A percentile compares a stretch with the other conserved stretches of the same genome.
These are phyloP conservation scores for Hypoxylon lienhwacheense DNA, from an alignment of 495 filamentous ascomycete genomes.

Conservation along the genomic window DNA sequence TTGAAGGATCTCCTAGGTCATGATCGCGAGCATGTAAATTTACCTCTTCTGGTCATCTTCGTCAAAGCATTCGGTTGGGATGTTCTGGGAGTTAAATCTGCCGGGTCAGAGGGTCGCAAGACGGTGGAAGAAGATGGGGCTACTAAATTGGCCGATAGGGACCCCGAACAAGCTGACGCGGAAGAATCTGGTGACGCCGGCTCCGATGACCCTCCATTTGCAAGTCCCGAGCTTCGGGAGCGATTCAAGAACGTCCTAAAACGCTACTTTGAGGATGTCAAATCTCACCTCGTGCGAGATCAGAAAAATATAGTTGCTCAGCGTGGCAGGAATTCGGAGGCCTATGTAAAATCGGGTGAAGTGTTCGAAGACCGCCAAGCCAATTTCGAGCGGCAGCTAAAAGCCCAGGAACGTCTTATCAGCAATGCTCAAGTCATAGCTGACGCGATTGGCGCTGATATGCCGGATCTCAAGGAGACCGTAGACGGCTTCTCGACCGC, in stretches of 20 bases:
- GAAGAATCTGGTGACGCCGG: slow-evolving; percentile 42
- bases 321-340: slow-evolving; percentile 91
- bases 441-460: slow-evolving; percentile 85
- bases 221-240: slow-evolving; percentile 73
- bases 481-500: slow-evolving; percentile 64
- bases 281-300: slow-evolving; percentile 81
- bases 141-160: slow-evolving; percentile 54
- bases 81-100: slow-evolving; percentile 74
- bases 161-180: slow-evolving; percentile 48
- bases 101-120: slow-evolving; percentile 73
- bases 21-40: slow-evolving; percentile 87
- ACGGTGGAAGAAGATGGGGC: slow-evolving; percentile 82
- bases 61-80: slow-evolving; percentile 98
- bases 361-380: slow-evolving; percentile 98
- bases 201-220: slow-evolving; percentile 69
- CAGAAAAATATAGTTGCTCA: slow-evolving; percentile 83
- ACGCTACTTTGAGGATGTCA: slow-evolving; percentile 92
- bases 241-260: slow-evolving; percentile 86
- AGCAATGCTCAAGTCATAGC: slow-evolving; percentile 89
- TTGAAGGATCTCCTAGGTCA: slow-evolving; percentile 93
- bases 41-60: slow-evolving; percentile 89
- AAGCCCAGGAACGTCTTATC: slow-evolving; percentile 87
- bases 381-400: slow-evolving; percentile 90
- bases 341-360: slow-evolving; percentile 97
- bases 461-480: slow-evolving; percentile 88